These are phyloP conservation scores for Paracorniculantispora psalliotae DNA, from an alignment of 2,329 filamentous ascomycete genomes.

Conservation along the genomic window DNA sequence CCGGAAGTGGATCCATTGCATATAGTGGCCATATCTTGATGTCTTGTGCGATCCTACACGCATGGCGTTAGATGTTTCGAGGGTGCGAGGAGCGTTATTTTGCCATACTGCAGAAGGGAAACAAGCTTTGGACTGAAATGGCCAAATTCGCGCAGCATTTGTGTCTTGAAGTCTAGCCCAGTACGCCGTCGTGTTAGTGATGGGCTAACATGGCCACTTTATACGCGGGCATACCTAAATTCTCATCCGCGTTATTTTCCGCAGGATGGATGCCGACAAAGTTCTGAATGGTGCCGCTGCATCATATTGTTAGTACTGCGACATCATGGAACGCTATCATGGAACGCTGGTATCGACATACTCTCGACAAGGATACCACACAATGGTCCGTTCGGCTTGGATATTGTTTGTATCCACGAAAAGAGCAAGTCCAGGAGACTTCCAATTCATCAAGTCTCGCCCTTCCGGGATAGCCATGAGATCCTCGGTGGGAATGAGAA, in stretches of 20 bases:
- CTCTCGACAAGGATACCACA: slow-evolving; percentile 14
- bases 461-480: neutral
- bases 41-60: neutral
- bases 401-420: slow-evolving; percentile 7
- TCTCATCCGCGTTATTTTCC: neutral
- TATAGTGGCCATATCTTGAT: slow-evolving; percentile 13
- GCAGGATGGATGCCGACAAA: slow-evolving; percentile 12
- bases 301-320: neutral
- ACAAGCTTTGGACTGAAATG: slow-evolving; percentile 5
- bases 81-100: neutral
- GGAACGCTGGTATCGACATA: neutral
- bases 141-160: slow-evolving; percentile 12
- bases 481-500: slow-evolving; percentile 7
- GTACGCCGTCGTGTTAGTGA: neutral
- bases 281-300: slow-evolving; percentile 11
- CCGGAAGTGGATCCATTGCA: slow-evolving; percentile 1
- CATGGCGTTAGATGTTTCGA: neutral
- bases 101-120: slow-evolving; percentile 3
- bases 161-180: neutral
- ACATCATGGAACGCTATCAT: neutral
- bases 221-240: neutral
- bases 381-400: slow-evolving; percentile 7
- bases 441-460: slow-evolving; percentile 1
- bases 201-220: neutral
- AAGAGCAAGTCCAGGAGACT: neutral